These are phyloP conservation scores for Suillus subluteus DNA, from an alignment of 768 basidiomycete species.

Conservation along the genomic window DNA sequence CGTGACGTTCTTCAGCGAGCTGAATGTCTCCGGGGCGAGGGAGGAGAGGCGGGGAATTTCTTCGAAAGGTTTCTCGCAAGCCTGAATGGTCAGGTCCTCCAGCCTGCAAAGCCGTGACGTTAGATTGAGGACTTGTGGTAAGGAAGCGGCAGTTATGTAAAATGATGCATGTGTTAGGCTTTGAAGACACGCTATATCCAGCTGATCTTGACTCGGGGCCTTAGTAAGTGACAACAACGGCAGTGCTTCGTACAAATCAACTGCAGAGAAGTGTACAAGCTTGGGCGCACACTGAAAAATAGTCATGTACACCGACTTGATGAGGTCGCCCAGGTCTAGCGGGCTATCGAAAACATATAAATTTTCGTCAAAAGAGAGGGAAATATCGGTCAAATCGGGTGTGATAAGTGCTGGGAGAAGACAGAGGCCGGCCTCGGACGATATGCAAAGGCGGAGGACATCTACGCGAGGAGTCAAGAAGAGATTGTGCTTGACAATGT, in stretches of 20 bases:
- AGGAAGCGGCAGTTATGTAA: not conserved
- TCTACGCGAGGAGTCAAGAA: constrained; percentile 2
- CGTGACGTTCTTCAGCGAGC: not conserved
- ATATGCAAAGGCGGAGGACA: constrained; percentile 3
- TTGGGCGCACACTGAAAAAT: constrained; percentile 5
- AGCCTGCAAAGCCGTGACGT: not conserved
- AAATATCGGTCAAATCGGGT: constrained; percentile 4
- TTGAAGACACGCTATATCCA: not conserved
- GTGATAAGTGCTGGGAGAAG: constrained; percentile 5
- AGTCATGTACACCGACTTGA: not conserved
- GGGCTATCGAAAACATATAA: constrained; percentile 1
- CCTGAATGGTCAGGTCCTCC: constrained; percentile 4
- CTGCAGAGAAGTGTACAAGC: constrained; percentile 5
- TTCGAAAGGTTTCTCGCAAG: not conserved
- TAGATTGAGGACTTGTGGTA: constrained; percentile 4
- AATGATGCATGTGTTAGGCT: constrained; percentile 1
- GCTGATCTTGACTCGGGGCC: not conserved
- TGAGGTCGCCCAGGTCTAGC: not conserved
- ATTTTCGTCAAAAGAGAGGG: not conserved
- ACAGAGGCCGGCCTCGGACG: constrained; percentile 4
- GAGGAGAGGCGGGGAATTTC: not conserved
- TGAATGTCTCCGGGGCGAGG: not conserved
- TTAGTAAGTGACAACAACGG: not conserved
- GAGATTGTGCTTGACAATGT: not conserved
- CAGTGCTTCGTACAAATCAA: constrained; percentile 1